phyloP scores from a whole-genome alignment of 106 monocot species.

The Dendrobium catenatum region DNA sequence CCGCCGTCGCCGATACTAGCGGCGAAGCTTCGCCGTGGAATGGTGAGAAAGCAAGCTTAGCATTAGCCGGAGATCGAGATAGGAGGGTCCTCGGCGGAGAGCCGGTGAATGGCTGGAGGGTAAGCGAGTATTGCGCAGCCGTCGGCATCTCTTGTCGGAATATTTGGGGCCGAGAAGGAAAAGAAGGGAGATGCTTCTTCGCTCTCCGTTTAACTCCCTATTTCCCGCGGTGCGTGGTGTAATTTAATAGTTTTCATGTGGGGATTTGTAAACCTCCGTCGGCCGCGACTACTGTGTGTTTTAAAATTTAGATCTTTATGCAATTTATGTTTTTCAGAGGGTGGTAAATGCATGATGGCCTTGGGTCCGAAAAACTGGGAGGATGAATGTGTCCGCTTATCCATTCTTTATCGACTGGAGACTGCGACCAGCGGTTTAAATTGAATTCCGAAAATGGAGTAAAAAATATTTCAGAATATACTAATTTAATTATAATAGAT shows the following conservation, averaged over 20 bases:
- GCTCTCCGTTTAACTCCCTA: background rate
- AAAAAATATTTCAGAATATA: too few species aligned
- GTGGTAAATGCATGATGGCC: background rate
- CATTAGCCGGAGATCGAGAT: background rate
- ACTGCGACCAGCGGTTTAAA: too few species aligned
- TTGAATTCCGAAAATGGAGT: too few species aligned
- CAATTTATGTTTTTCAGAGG: background rate
- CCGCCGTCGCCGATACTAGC: background rate
- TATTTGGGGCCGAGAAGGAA: background rate
- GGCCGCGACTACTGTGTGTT: background rate
- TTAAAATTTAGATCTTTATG: background rate
- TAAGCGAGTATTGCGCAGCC: background rate
- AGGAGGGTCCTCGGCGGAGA: background rate
- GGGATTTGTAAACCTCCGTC: background rate
- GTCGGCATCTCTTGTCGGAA: background rate
- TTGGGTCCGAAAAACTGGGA: background rate
- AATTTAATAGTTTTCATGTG: background rate
- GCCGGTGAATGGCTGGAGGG: background rate
- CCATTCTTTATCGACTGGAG: too few species aligned
- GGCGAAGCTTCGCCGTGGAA: background rate
- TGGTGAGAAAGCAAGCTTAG: background rate
- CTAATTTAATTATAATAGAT: background rate
- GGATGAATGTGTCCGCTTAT: constrained; percentile 3
- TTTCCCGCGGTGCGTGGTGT: background rate
- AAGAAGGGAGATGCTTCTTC: background rate